Base-by-base conservation (phyloP, 164 flowering plant genomes). In the Chimonanthus praecox region DNA sequence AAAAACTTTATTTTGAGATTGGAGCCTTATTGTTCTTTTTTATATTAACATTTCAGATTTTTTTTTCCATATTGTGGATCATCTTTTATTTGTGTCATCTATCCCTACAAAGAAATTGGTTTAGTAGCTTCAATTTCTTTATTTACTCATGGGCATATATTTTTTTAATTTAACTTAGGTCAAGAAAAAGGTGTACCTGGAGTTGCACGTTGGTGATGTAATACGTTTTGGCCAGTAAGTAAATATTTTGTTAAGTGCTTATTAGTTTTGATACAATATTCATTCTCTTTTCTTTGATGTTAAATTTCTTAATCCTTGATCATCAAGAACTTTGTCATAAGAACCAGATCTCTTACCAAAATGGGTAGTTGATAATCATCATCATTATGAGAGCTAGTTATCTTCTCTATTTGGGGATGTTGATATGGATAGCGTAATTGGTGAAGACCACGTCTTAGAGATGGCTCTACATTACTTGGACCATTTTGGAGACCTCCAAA, bases 161-260 rank as follows among this genome's bases (percentile, higher is more conserved):
- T 16, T 76, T 71, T 50, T n/a, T 66, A 33, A 10, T 60, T 81
- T 76, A 4, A 70, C 60, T 47, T 78, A 95, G 99, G 92, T 92
- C 67, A 83, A 88, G 83, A 82, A 82, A 78, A 90, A 82, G 85
- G 85, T 80, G 54, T 90, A 88, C 78, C 82, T 87, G 48, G 97
- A 89, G 60, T 78, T 96, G 84, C 94, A 89, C 82, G 98, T 96
- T 78, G 99, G 99, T 81, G 98, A 94, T 78, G 93, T 96, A 73
- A 83, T 96, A 72, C 94, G 97, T 49, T 96, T 96, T 86, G 99
- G 99, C 82, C 89, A 81, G 99, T 96, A 77, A 86, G 99, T 80
- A 13, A 11, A 61, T 49, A 21, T 6, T 74, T 63, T 64, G 54
- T n/a, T 49, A 48, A 20, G 43, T 50, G 4, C 47, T 66, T 66